Base-by-base conservation (phyloP, 768 basidiomycete genomes). In the Leccinum broughii region DNA sequence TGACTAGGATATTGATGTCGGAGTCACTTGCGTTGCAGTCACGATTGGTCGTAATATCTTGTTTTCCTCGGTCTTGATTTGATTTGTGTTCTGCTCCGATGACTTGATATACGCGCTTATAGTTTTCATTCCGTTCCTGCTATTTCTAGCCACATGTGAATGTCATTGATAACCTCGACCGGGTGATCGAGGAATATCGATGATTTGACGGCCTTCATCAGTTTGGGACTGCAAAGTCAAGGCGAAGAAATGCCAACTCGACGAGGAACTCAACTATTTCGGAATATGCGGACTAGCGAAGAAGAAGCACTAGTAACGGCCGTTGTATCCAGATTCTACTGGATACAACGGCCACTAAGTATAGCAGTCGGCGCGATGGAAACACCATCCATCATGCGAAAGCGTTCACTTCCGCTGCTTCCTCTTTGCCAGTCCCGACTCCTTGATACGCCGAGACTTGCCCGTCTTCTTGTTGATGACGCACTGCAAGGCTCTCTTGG, bases 401-500 rank as follows among this genome's bases (percentile, higher is more conserved):
- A 13, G 1, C 14, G 7, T 17, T 37, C 15, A 54, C 59, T 55
- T 62, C 35, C 51, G 62, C 64, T 24, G 22, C 2, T 24, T 24
- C 55, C 66, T 71, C 66, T 60, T 71, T 0, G 3, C 24, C 2
- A 2, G 54, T 50, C 30, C 58, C 3, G 9, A 39, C 1, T 35
- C 64, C n/a, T n/a, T n/a, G 6, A 53, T 34, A 15, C 60, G 62
- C 35, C 62, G 35, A 56, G 60, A 62, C 66, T 83, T 84, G 2
- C 83, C 81, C 11, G 78, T 64, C 56, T 70, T 77, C 77, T 90
- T 92, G 62, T 79, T 78, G 41, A 78, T 63, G 8, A 84, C 76
- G 8, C 84, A 77, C 66, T 83, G 76, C 22, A 93, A 69, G 1
- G 85, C 83, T 8, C 83, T 77, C 75, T 90, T 93, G 34, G 86